phyloP scores from a whole-genome alignment of 2,329 filamentous ascomycete genomes.

The Sporothrix luriei region DNA sequence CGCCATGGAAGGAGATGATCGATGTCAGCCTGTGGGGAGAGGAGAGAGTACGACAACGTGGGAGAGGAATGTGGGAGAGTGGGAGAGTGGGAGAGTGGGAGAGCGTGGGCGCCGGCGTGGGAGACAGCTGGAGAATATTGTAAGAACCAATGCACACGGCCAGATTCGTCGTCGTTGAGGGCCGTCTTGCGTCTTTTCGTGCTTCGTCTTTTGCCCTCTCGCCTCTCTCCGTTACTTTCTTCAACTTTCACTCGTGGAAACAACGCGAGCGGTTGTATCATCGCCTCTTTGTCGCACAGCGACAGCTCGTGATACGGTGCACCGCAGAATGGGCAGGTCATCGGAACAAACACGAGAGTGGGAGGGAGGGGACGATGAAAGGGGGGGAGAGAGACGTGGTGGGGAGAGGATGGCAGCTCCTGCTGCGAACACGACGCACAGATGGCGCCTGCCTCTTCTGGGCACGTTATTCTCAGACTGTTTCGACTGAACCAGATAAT shows the following conservation, averaged over 20 bases:
- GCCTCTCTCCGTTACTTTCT: not conserved
- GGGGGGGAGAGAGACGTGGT: no score
- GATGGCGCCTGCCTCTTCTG: not conserved
- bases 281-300: not conserved
- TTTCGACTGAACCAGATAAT: not conserved
- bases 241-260: not conserved
- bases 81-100: not conserved
- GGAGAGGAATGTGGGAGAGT: not conserved
- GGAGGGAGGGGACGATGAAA: not conserved
- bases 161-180: not conserved
- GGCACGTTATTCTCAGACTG: not conserved
- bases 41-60: not conserved
- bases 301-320: conserved; percentile 8
- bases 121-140: not conserved
- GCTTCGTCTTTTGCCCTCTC: no score
- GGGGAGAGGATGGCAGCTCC: not conserved
- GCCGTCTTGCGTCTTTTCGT: not conserved
- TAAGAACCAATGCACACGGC: conserved; percentile 13
- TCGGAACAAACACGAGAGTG: conserved; percentile 20
- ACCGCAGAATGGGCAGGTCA: conserved; percentile 27
- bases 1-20: not conserved
- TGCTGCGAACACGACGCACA: not conserved
- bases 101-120: not conserved
- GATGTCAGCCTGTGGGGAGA: conserved; percentile 10
- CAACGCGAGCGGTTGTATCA: not conserved